Percentiles rank a stretch among this genome's conserved stretches.
These are phyloP conservation scores for Xylaria sp. DNA, from an alignment of 2,329 filamentous ascomycete genomes.

Conservation along the genomic window DNA sequence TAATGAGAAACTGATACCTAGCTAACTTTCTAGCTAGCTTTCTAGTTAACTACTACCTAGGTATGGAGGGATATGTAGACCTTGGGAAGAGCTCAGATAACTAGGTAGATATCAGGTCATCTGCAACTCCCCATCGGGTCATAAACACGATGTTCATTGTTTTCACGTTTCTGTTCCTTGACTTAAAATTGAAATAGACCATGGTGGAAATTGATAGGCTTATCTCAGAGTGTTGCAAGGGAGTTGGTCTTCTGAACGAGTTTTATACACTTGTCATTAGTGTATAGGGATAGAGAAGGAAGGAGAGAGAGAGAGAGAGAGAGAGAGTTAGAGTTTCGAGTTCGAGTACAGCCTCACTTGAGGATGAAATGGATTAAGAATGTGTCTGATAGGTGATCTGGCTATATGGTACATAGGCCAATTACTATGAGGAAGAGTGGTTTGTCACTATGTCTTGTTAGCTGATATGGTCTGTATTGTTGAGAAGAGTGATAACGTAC, in stretches of 20 bases:
- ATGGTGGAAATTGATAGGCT: slow-evolving; percentile 41
- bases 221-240: slow-evolving; percentile 51
- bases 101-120: slow-evolving; percentile 5
- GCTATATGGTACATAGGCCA: neutral
- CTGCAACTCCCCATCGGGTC: slow-evolving; percentile 24
- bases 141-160: slow-evolving; percentile 26
- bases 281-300: neutral
- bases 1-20: neutral
- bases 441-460: slow-evolving; percentile 8
- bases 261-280: neutral
- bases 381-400: neutral
- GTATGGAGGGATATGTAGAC: slow-evolving; percentile 37
- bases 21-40: neutral
- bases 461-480: neutral
- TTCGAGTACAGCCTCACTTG: neutral
- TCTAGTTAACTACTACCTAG: neutral
- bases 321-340: neutral
- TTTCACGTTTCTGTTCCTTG: slow-evolving; percentile 45
- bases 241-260: slow-evolving; percentile 1
- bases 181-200: slow-evolving; percentile 50
- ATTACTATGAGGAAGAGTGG: neutral
- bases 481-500: slow-evolving; percentile 11
- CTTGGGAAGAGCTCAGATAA: slow-evolving; percentile 38
- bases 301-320: too few species aligned
- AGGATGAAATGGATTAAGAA: neutral